Evolutionary conservation across 768 basidiomycete species (phyloP), one percentile per base, ranked within the genome.

Genomic region (Tylopilus cervinicoccineus): DNA sequence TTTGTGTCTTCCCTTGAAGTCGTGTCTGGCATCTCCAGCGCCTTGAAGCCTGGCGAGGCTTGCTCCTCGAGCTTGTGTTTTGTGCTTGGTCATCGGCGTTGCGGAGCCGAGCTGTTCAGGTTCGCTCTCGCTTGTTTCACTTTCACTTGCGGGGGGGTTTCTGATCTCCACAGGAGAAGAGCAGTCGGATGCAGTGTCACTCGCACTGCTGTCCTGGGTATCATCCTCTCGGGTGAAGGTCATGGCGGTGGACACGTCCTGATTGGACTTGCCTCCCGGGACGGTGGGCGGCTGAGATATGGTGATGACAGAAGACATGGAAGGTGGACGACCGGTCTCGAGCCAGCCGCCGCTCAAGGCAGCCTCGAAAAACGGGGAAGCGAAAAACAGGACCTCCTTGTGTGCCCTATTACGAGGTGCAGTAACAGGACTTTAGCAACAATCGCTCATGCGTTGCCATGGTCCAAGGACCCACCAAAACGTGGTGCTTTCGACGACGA

Each of bases 321-420:
- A 90, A 20, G 74, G 78, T 17, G 85, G 87, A 32, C 87, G 77
- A 28, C 84, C 86, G 6, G 86, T 93, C 70, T 95, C 93, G 12
- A 88, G 87, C 93, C 93, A 95, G 60, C 88, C 81, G 8, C 93
- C 93, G 57, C 89, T 89, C 39, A 95, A 72, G 9, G 91, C 85
- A 16, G 89, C 90, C 67, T 93, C 86, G 65, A 95, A 95, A 75
- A 95, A 95, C 0, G 93, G 90, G n/a, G 91, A 93, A 5, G 92
- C 87, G 62, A 93, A 95, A 68, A 84, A 87, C 6, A 95, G 72
- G 24, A 95, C 81, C 62, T 94, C 92, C 65, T 90, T 93, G 70
- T 95, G 93, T 1, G 87, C 86, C 89, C 89, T 92, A 61, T 38
- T 26, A 29, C 29, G 14, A 26, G 32, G 42, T 4, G 9, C n/a